phyloP scores from a whole-genome alignment of 1,284 basidiomycete genomes.

The Ustilago trichophora region DNA sequence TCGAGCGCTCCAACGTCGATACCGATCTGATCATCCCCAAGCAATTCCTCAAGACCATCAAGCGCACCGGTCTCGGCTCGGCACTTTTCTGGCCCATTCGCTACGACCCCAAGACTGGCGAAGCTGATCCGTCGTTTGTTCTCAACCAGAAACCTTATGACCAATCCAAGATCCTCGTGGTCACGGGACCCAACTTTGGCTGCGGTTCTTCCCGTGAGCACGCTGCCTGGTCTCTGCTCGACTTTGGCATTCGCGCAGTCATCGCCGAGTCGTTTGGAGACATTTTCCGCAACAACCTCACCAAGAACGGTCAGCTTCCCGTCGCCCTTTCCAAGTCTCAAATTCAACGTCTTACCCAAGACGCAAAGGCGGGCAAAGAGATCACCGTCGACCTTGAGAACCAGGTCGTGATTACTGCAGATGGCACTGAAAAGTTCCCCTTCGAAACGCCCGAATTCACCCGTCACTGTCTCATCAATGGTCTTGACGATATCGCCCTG shows the following conservation, averaged over 20 bases:
- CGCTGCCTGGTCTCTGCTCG: slow-evolving; percentile 63
- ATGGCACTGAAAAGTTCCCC: slow-evolving; percentile 46
- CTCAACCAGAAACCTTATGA: slow-evolving; percentile 60
- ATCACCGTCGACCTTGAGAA: slow-evolving; percentile 60
- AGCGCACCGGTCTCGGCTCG: slow-evolving; percentile 62
- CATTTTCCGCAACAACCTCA: slow-evolving; percentile 63
- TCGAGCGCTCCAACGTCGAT: slow-evolving; percentile 63
- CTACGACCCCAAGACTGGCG: slow-evolving; percentile 61
- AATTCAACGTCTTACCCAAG: slow-evolving; percentile 51
- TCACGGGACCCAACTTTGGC: slow-evolving; percentile 62
- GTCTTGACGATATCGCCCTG: slow-evolving; percentile 63
- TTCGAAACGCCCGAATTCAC: slow-evolving; percentile 58
- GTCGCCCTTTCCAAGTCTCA: slow-evolving; percentile 50
- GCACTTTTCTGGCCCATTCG: slow-evolving; percentile 62
- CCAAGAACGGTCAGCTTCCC: slow-evolving; percentile 63
- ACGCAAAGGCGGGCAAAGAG: slow-evolving; percentile 58
- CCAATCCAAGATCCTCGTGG: slow-evolving; percentile 59
- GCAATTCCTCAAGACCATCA: slow-evolving; percentile 66
- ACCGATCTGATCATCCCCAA: slow-evolving; percentile 66
- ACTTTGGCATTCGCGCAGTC: slow-evolving; percentile 63
- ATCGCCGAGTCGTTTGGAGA: slow-evolving; percentile 62
- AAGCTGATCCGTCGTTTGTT: slow-evolving; percentile 54
- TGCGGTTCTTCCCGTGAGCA: slow-evolving; percentile 64
- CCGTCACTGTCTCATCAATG: slow-evolving; percentile 61
- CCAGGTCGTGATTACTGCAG: slow-evolving; percentile 51